Percentiles rank a stretch among this genome's conserved stretches.
phyloP scores from a whole-genome alignment of 164 flowering plant genomes.

The Platanus orientalis region DNA sequence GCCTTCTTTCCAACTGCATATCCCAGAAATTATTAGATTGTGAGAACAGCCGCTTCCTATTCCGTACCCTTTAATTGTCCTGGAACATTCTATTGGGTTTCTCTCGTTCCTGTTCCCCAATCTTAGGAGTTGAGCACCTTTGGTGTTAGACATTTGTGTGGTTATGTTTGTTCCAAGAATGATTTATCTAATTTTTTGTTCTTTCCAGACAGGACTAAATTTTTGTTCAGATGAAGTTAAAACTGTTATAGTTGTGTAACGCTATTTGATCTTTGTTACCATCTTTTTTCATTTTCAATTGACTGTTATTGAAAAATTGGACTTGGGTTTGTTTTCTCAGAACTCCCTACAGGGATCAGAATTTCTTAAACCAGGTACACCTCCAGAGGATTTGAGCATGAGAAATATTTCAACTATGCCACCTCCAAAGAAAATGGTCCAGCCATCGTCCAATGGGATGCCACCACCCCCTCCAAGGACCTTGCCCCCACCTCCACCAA shows the following conservation, averaged over 20 bases:
- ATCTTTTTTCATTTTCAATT: too few relatives aligned
- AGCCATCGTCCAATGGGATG: constrained; percentile 40
- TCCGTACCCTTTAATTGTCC: too few relatives aligned
- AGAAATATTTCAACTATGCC: constrained; percentile 49
- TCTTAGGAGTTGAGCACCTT: too few relatives aligned
- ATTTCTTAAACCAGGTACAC: constrained; percentile 33
- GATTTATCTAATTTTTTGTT: too few relatives aligned
- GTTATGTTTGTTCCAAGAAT: too few relatives aligned
- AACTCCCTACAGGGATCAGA: constrained; percentile 53
- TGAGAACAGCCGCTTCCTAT: too few relatives aligned
- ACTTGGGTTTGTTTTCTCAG: constrained; percentile 27
- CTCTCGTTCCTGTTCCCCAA: too few relatives aligned
- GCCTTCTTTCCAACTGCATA: too few relatives aligned
- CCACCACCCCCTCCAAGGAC: constrained; percentile 46
- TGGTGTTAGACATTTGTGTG: too few relatives aligned
- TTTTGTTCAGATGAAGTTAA: not conserved
- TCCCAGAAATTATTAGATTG: too few relatives aligned
- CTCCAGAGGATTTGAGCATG: constrained; percentile 21
- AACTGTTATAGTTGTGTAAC: not conserved
- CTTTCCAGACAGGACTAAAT: not conserved
- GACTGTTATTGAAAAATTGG: constrained; percentile 6
- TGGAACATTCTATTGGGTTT: too few relatives aligned
- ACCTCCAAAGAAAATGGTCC: constrained; percentile 56
- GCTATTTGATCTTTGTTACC: not conserved
- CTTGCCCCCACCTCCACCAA: constrained; percentile 45